Evolutionary conservation across 805 yeast species (phyloP), one percentile per base, ranked within the genome.

Genomic region (Spathaspora arborariae): DNA sequence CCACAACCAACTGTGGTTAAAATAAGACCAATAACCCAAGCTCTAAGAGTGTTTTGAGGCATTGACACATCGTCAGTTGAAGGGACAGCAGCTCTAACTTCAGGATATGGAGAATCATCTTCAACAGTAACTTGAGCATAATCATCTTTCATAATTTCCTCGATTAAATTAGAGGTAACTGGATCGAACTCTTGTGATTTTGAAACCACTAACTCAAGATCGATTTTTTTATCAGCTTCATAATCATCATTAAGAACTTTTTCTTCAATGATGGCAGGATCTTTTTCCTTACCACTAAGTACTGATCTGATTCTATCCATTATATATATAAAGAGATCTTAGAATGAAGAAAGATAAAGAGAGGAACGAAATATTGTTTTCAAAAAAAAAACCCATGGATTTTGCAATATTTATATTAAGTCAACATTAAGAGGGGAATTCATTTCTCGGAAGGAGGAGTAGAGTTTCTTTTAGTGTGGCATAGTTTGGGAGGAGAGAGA

Each of bases 31-130:
- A 79, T 52, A 39, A 70, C 60, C 82, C 82, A 74, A 45, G 81
- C 76, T 65, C 84, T 72, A 62, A 80, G 65, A 42, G 81, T 79
- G 54, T 78, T 81, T 51, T 74, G 73, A 5, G 70, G 70, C 18
- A 77, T 57, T 3, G 70, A 51, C 1, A 76, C 73, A 58, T 80
- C 83, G 56, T 79, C 84, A 8, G 64, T 58, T 8, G 77, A 70
- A 6, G 81, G 76, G 33, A 80, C 80, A 19, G 82, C 76, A 21
- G 86, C 78, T 60, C 88, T 73, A 18, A 82, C 87, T 61, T 82
- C 88, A 1, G 85, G 80, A 57, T 82, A 82, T 8, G 86, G 85
- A 18, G 72, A 66, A 44, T 59, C 59, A 48, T 60, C 70, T 53
- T 75, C 64, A 58, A 69, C 67, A 24, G 63, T 54, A 26, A 70